A percentile compares a stretch with the other conserved stretches of the same genome.
Evolutionary conservation across 2,329 filamentous ascomycete species (phyloP).

Genomic region (Trematosphaeria pertusa): DNA sequence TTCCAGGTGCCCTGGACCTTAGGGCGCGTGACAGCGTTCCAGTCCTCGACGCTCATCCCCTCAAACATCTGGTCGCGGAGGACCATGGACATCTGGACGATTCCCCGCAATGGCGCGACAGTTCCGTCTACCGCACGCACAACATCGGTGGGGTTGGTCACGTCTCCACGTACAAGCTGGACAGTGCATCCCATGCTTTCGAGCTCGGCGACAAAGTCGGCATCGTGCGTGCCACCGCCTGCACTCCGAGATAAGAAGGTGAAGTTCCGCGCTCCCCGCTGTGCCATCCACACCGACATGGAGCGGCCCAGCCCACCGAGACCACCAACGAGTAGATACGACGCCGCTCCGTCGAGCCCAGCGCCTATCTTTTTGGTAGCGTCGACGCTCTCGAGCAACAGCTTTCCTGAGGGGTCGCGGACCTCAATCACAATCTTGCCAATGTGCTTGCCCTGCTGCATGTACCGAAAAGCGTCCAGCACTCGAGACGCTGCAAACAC

Average conservation of each 20-base stretch:
- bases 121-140: constrained; percentile 2
- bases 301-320: constrained; percentile 28
- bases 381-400: background rate
- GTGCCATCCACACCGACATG: constrained; percentile 24
- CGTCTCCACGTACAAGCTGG: constrained; percentile 10
- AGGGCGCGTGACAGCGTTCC: constrained; percentile 10
- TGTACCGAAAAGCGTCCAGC: constrained; percentile 34
- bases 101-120: constrained; percentile 9
- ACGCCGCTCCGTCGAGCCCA: constrained; percentile 2
- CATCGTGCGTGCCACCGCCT: constrained; percentile 1
- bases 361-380: background rate
- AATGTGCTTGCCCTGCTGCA: constrained; percentile 46
- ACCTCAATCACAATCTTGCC: constrained; percentile 50
- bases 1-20: constrained; percentile 34
- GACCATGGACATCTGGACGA: constrained; percentile 26
- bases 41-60: constrained; percentile 19
- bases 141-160: constrained; percentile 7
- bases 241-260: constrained; percentile 23
- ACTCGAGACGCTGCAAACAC: constrained; percentile 31
- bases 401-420: constrained; percentile 1
- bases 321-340: constrained; percentile 33
- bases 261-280: constrained; percentile 23
- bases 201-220: constrained; percentile 15
- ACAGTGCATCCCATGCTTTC: constrained; percentile 17
- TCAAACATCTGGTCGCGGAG: constrained; percentile 15